Evolutionary conservation across 2,329 filamentous ascomycete species (phyloP).

Genomic region (Alternaria sp.): DNA sequence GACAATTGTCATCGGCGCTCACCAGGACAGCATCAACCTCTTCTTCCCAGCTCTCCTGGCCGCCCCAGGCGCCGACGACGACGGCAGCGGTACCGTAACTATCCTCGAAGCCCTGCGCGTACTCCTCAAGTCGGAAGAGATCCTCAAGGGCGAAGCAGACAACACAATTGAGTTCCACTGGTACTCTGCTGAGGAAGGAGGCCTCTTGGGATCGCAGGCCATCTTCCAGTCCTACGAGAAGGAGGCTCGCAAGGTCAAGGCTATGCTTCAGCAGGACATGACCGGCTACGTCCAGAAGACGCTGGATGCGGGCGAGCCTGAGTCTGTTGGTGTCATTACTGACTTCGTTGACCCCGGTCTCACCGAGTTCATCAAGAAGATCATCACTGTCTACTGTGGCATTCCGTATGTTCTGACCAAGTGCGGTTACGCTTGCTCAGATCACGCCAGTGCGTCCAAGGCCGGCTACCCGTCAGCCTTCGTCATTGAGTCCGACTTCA

Average conservation of each 20-base stretch:
- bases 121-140: constrained; percentile 73
- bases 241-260: constrained; percentile 77
- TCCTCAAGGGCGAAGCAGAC: constrained; percentile 72
- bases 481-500: constrained; percentile 76
- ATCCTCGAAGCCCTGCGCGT: constrained; percentile 90
- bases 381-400: constrained; percentile 85
- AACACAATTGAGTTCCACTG: constrained; percentile 98
- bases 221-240: constrained; percentile 85
- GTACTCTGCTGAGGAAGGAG: constrained; percentile 91
- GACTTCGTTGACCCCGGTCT: constrained; percentile 85
- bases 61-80: constrained; percentile 93
- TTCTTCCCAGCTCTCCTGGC: constrained; percentile 83
- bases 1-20: constrained; percentile 87
- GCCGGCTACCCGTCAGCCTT: constrained; percentile 77
- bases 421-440: constrained; percentile 84
- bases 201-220: constrained; percentile 84
- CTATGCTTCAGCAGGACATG: constrained; percentile 99
- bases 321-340: constrained; percentile 90
- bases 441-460: constrained; percentile 76
- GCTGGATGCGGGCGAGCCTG: constrained; percentile 78
- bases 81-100: constrained; percentile 90
- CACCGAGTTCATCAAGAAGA: constrained; percentile 88
- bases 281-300: constrained; percentile 81
- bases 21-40: constrained; percentile 84
- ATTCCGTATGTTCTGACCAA: constrained; percentile 88